These are phyloP conservation scores for Lepidium didymum DNA, from an alignment of 345 rosid species.

Conservation along the genomic window DNA sequence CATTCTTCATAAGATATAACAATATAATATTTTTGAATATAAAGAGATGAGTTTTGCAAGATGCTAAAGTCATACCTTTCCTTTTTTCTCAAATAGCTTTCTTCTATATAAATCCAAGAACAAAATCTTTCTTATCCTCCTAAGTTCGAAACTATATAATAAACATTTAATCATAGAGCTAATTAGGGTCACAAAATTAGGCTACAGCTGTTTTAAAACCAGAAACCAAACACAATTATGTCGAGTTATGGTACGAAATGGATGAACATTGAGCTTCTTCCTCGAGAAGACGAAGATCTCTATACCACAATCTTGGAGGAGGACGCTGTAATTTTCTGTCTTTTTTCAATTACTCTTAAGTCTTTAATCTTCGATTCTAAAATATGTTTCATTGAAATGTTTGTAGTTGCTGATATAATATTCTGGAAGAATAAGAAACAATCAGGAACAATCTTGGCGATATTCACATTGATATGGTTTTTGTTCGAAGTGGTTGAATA, in stretches of 20 bases:
- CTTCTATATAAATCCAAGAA: constrained; percentile 32
- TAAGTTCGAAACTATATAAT: background rate
- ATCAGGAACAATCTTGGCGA: constrained; percentile 48
- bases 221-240: background rate
- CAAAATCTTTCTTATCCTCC: background rate
- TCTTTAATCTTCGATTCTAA: background rate
- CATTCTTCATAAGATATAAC: background rate
- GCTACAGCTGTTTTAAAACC: constrained; percentile 9
- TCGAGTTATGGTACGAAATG: background rate
- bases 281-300: constrained; percentile 22
- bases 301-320: constrained; percentile 28
- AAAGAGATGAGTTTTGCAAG: constrained; percentile 3
- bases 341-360: background rate
- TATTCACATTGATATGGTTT: constrained; percentile 50
- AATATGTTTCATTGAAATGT: background rate
- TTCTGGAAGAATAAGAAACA: constrained; percentile 60
- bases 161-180: background rate
- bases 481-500: constrained; percentile 60
- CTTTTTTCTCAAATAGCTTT: constrained; percentile 24
- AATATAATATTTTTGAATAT: background rate
- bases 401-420: constrained; percentile 59
- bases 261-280: constrained; percentile 27
- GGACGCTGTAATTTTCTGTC: constrained; percentile 24
- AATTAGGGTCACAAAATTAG: background rate
- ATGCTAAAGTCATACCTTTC: constrained; percentile 39